A percentile compares a stretch with the other conserved stretches of the same genome.
phyloP scores from a whole-genome alignment of 2,329 filamentous ascomycete genomes.

The Pezicula carpinea region DNA sequence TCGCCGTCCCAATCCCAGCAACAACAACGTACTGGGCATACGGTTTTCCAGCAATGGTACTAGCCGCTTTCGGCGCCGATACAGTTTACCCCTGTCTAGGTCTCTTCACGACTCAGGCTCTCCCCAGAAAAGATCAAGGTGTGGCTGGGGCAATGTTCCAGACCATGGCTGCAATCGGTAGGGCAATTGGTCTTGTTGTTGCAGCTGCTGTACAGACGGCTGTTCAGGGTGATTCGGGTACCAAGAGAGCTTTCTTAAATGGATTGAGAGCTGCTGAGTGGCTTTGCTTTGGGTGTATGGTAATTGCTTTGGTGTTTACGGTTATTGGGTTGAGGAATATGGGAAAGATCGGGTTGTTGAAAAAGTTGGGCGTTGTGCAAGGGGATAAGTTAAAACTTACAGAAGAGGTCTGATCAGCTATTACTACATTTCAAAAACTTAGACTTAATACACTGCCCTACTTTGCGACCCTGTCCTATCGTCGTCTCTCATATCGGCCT shows the following conservation, averaged over 20 bases:
- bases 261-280: slow-evolving; percentile 20
- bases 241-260: slow-evolving; percentile 19
- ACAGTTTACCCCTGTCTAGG: slow-evolving; percentile 62
- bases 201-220: slow-evolving; percentile 61
- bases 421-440: too few species aligned
- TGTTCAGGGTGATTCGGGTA: slow-evolving; percentile 46
- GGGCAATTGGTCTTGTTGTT: slow-evolving; percentile 61
- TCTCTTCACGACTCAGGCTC: slow-evolving; percentile 58
- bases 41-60: slow-evolving; percentile 60
- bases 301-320: slow-evolving; percentile 8
- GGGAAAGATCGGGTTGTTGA: slow-evolving; percentile 23
- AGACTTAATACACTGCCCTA: too few species aligned
- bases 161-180: slow-evolving; percentile 58
- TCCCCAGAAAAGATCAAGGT: slow-evolving; percentile 61
- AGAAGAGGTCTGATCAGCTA: not conserved
- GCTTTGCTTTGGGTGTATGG: slow-evolving; percentile 19
- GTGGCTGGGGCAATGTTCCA: slow-evolving; percentile 66
- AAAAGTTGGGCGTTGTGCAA: slow-evolving; percentile 22
- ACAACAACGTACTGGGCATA: slow-evolving; percentile 63
- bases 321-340: slow-evolving; percentile 20
- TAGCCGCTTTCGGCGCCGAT: slow-evolving; percentile 62
- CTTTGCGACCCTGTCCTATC: too few species aligned
- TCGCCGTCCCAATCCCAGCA: slow-evolving; percentile 57
- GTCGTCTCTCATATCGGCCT: too few species aligned
- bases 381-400: not conserved